phyloP scores from a whole-genome alignment of 352 stramenopile genomes.

The Peronosclerospora sorghi region DNA sequence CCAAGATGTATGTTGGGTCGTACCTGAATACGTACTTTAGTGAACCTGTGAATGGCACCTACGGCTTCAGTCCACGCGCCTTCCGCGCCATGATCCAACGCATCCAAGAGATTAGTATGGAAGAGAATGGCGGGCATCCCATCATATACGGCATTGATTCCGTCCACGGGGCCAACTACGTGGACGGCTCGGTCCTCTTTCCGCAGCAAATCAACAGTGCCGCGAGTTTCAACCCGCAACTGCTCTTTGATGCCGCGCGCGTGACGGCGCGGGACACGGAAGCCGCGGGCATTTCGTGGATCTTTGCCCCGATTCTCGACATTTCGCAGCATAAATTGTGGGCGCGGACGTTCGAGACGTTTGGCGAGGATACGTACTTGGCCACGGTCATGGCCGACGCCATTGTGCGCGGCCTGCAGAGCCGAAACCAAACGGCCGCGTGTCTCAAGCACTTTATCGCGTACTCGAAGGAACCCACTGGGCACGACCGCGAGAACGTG shows the following conservation, averaged over 20 bases:
- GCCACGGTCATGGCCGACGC: conserved; percentile 54
- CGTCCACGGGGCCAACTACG: conserved; percentile 82
- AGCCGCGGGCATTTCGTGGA: conserved; percentile 72
- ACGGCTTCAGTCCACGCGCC: conserved; percentile 43
- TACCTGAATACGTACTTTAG: conserved; percentile 74
- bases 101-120: conserved; percentile 63
- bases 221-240: conserved; percentile 74
- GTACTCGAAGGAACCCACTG: conserved; percentile 58
- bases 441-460: conserved; percentile 84
- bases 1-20: conserved; percentile 66
- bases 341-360: conserved; percentile 86
- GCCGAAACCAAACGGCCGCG: conserved; percentile 41
- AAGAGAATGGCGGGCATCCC: conserved; percentile 20
- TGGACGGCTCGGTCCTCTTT: conserved; percentile 63
- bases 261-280: conserved; percentile 73
- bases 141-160: conserved; percentile 83
- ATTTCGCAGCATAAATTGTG: conserved; percentile 76
- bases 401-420: conserved; percentile 69
- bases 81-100: conserved; percentile 51
- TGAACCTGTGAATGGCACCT: conserved; percentile 13
- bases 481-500: conserved; percentile 13
- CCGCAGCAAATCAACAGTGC: conserved; percentile 82
- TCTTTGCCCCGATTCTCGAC: conserved; percentile 81
- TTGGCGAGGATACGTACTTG: conserved; percentile 85
- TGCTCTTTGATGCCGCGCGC: conserved; percentile 41